Percentiles rank a stretch among this genome's conserved stretches.
phyloP scores from a whole-genome alignment of 129 eudicot genomes.

The Erigeron canadensis region DNA sequence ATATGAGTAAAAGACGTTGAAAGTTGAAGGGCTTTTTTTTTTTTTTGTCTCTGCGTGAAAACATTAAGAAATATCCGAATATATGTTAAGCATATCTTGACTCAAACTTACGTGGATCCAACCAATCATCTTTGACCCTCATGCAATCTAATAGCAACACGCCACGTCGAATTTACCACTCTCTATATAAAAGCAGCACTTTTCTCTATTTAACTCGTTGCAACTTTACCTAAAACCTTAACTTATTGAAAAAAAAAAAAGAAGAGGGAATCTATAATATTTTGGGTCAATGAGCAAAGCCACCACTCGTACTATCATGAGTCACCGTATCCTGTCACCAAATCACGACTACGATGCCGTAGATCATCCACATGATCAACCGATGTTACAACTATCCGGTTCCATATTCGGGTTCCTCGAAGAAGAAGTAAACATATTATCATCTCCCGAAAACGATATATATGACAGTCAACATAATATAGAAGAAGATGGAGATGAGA shows the following conservation, averaged over 20 bases:
- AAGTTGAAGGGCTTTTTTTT: neutral
- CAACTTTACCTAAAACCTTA: neutral
- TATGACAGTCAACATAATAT: slow-evolving; percentile 31
- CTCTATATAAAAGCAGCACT: slow-evolving; percentile 14
- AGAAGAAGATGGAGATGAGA: slow-evolving; percentile 49
- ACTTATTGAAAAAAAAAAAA: neutral
- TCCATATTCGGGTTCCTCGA: slow-evolving; percentile 75
- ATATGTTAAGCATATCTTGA: slow-evolving; percentile 57
- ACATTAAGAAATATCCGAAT: slow-evolving; percentile 22
- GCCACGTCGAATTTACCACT: slow-evolving; percentile 28
- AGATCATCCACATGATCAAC: slow-evolving; percentile 28
- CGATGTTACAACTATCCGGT: slow-evolving; percentile 43
- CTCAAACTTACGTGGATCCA: slow-evolving; percentile 75
- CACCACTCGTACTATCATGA: slow-evolving; percentile 51
- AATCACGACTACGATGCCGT: slow-evolving; percentile 26
- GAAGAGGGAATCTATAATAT: too few species aligned
- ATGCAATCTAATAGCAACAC: slow-evolving; percentile 6
- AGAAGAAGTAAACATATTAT: slow-evolving; percentile 35
- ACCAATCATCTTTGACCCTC: slow-evolving; percentile 45
- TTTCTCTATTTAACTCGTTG: neutral
- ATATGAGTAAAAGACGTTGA: neutral
- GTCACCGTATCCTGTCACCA: slow-evolving; percentile 55
- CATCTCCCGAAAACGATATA: slow-evolving; percentile 29
- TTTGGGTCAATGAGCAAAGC: slow-evolving; percentile 33
- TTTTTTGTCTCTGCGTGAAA: too few species aligned